Conservation (phyloP, 495 filamentous ascomycete species). For the Penicillium coffeae region DNA sequence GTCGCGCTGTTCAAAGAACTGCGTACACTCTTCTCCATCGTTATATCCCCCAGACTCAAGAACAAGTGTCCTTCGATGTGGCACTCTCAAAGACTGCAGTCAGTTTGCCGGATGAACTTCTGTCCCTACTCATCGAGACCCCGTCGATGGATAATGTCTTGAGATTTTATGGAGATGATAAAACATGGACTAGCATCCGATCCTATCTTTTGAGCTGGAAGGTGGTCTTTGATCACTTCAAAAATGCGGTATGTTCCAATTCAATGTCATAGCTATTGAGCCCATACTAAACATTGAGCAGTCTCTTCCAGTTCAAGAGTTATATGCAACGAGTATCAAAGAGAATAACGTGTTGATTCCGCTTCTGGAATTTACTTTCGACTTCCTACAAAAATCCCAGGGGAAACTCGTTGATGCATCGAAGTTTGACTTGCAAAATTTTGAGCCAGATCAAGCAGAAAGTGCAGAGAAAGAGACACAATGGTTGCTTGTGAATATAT, state of each 20-base stretch:
- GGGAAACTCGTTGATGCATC: slow-evolving; percentile 67
- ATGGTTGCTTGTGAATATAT: slow-evolving; percentile 82
- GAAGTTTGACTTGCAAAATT: slow-evolving; percentile 63
- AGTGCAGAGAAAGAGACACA: slow-evolving; percentile 64
- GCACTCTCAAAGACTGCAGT: slow-evolving; percentile 69
- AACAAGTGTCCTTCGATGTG: slow-evolving; percentile 78
- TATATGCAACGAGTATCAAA: slow-evolving; percentile 74
- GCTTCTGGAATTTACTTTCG: slow-evolving; percentile 73
- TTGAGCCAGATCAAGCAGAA: slow-evolving; percentile 57
- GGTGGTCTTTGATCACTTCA: slow-evolving; percentile 83
- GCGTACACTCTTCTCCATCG: slow-evolving; percentile 79
- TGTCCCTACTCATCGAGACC: slow-evolving; percentile 59
- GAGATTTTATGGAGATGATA: slow-evolving; percentile 33
- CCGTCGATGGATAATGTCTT: slow-evolving; percentile 50
- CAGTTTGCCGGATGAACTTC: slow-evolving; percentile 62
- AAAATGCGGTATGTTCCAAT: slow-evolving; percentile 54
- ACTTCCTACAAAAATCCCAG: slow-evolving; percentile 70
- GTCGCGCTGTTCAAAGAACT: slow-evolving; percentile 67
- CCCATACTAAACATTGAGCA: too few species aligned
- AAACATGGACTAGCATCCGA: slow-evolving; percentile 45
- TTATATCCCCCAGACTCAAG: slow-evolving; percentile 70
- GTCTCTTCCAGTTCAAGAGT: slow-evolving; percentile 73
- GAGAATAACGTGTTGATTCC: slow-evolving; percentile 64
- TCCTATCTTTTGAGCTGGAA: slow-evolving; percentile 91
- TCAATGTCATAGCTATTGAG: too few species aligned